A percentile compares a stretch with the other conserved stretches of the same genome.
Conservation (phyloP, 2,329 filamentous ascomycete species). For the Pezicula neosporulosa region DNA sequence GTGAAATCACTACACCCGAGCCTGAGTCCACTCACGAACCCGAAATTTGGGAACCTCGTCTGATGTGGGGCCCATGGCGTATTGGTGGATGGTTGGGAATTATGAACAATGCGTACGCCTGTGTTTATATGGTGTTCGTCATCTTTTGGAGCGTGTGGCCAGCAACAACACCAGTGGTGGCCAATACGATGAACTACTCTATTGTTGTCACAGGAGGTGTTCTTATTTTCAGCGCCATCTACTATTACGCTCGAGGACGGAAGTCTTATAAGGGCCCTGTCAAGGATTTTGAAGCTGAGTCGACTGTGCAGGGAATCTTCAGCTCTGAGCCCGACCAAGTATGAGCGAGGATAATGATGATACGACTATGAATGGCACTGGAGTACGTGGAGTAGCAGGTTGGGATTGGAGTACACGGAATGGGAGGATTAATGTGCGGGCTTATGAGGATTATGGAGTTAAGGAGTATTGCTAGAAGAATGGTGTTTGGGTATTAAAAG, state of each 20-base stretch:
- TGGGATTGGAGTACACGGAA: too few relatives aligned
- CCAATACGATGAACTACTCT: conserved; percentile 44
- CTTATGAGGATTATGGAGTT: too few relatives aligned
- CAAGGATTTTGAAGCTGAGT: neutral
- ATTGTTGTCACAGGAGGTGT: conserved; percentile 29
- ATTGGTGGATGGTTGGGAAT: conserved; percentile 42
- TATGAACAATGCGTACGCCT: neutral
- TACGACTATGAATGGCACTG: too few relatives aligned
- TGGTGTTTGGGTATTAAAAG: too few relatives aligned
- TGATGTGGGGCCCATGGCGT: conserved; percentile 50
- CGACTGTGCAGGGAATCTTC: too few relatives aligned
- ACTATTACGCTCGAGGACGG: conserved; percentile 29
- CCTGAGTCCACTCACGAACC: conserved; percentile 14
- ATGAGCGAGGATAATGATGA: too few relatives aligned
- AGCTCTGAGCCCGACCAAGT: too few relatives aligned
- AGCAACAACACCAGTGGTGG: neutral
- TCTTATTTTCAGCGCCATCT: conserved; percentile 39
- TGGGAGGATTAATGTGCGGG: too few relatives aligned
- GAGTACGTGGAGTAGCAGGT: too few relatives aligned
- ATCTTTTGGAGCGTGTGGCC: conserved; percentile 27
- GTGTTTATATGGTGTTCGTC: conserved; percentile 1
- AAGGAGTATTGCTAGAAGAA: too few relatives aligned
- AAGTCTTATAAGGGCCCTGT: conserved; percentile 32
- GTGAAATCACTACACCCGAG: conserved; percentile 1
- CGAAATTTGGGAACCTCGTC: neutral